Conservation (phyloP, 2,329 filamentous ascomycete genomes). For the Alternaria viburni region DNA sequence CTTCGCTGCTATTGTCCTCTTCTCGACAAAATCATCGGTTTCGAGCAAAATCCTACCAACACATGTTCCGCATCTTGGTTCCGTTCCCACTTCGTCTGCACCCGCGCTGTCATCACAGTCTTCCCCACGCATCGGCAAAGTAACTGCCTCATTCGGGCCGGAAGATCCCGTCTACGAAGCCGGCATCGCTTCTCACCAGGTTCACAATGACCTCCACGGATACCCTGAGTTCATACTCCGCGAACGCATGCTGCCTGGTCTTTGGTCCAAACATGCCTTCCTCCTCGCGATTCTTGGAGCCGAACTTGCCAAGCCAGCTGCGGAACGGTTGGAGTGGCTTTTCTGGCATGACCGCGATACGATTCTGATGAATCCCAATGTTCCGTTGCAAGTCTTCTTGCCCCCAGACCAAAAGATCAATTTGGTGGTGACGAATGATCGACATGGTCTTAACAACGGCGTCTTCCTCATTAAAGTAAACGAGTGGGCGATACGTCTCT, state of each 20-base stretch:
- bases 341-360: conserved; percentile 11
- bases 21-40: background rate
- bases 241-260: conserved; percentile 6
- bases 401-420: conserved; percentile 15
- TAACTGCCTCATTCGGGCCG: conserved; percentile 7
- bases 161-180: conserved; percentile 3
- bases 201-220: conserved; percentile 1
- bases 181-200: conserved; percentile 2
- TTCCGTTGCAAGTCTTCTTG: conserved; percentile 4
- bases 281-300: conserved; percentile 4
- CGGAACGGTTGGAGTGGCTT: conserved; percentile 1
- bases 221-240: conserved; percentile 5
- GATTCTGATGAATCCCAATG: conserved; percentile 4
- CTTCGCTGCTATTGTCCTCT: background rate
- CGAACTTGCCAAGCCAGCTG: conserved; percentile 2
- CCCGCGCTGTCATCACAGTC: background rate
- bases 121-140: conserved; percentile 3
- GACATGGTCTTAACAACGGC: conserved; percentile 52
- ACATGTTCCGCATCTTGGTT: background rate
- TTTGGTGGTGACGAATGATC: conserved; percentile 47
- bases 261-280: conserved; percentile 11
- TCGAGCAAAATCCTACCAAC: background rate
- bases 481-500: conserved; percentile 47
- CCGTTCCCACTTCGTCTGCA: background rate
- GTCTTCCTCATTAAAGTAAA: conserved; percentile 51